Base-by-base conservation (phyloP, 2,329 filamentous ascomycete species). In the Sporothrix euskadiensis region DNA sequence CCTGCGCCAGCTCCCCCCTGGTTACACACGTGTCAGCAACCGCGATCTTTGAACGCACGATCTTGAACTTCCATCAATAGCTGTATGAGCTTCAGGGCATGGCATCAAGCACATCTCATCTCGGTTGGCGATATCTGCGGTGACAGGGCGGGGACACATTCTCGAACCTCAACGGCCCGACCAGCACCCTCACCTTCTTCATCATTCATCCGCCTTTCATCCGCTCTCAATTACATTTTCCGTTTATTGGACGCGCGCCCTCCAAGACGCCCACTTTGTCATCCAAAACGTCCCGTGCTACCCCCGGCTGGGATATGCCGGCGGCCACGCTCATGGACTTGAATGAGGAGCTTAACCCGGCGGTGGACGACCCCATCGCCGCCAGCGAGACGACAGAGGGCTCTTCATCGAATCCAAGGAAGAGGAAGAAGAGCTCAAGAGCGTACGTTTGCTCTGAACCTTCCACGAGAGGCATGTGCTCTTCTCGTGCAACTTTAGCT, bases 401-500 rank as follows among this genome's bases (percentile, higher is more conserved):
- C n/a, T 70, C 78, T 16, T 75, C 78, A 4, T 75, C 75, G 44
- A 81, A 81, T 63, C 80, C 80, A 12, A 79, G 80, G 26, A 81
- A 81, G 76, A 75, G 80, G 57, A 81, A 81, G 75, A 81, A 81
- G 77, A 80, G 80, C 59, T 81, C 80, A 12, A 75, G 80, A 52
- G 80, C 80, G 79, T 81, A 77, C 71, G 80, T 79, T 44, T 8
- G 7, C 14, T 6, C 32, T 30, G n/a, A 7, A 57, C 5, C 41
- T 12, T 61, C 22, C 22, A 54, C 10, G 47, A 35, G 19, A 22
- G 4, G 63, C 75, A 71, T 49, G 19, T n/a, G 12, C 35, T 19
- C 39, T 66, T 66, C 3, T 47, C 39, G 14, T 47, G 61, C 26
- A 12, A 10, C 47, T 8, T 4, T 12, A 41, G 47, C 69, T 72